These are phyloP conservation scores for Ustilago esculenta DNA, from an alignment of 1,284 basidiomycete genomes.

Conservation along the genomic window DNA sequence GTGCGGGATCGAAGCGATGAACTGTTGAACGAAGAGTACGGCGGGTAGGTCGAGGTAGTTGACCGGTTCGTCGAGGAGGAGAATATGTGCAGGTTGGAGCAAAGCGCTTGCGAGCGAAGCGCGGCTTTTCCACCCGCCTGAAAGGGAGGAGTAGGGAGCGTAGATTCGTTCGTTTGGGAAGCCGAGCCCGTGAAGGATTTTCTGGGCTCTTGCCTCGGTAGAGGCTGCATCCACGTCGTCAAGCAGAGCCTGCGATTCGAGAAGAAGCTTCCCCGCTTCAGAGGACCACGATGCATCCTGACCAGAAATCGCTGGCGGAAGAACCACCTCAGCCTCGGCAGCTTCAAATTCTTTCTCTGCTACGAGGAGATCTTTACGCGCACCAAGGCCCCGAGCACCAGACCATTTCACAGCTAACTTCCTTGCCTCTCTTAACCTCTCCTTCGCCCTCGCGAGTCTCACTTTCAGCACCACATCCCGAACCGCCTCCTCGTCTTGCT, in stretches of 20 bases:
- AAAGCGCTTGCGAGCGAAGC: constrained; percentile 70
- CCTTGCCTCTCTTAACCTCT: constrained; percentile 70
- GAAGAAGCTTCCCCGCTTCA: constrained; percentile 67
- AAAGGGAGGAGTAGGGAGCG: constrained; percentile 71
- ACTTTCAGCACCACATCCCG: constrained; percentile 57
- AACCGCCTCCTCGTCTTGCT: constrained; percentile 38
- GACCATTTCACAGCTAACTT: constrained; percentile 73
- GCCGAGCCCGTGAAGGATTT: constrained; percentile 75
- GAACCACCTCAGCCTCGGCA: constrained; percentile 45
- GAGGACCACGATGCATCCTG: constrained; percentile 48
- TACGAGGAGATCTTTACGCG: constrained; percentile 72
- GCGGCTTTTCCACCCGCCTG: constrained; percentile 78
- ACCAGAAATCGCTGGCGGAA: constrained; percentile 12
- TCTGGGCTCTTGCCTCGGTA: constrained; percentile 73
- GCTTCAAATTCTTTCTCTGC: constrained; percentile 63
- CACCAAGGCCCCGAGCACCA: constrained; percentile 74
- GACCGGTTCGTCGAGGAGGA: constrained; percentile 69
- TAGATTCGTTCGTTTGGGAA: constrained; percentile 72
- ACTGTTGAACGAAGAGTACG: constrained; percentile 71
- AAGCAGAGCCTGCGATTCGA: constrained; percentile 51
- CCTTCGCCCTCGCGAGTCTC: constrained; percentile 61
- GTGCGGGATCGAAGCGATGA: constrained; percentile 69
- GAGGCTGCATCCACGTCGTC: constrained; percentile 68
- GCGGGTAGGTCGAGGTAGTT: constrained; percentile 69
- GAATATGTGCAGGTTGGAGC: constrained; percentile 69